phyloP scores from a whole-genome alignment of 257 asterid species.

The Nicotiana tomentosiformis region DNA sequence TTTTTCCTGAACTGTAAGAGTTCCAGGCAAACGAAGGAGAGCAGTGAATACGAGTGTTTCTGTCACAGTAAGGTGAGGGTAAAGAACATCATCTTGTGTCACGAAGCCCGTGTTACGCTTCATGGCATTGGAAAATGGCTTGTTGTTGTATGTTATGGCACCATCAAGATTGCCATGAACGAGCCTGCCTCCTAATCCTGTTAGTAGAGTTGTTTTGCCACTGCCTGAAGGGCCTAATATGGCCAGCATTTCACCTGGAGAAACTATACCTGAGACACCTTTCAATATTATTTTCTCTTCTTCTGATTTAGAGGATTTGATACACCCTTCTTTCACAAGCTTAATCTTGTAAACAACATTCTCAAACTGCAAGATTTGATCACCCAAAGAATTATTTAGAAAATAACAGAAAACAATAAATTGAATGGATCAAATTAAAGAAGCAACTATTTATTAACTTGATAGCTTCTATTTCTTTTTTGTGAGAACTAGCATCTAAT shows the following conservation, averaged over 20 bases:
- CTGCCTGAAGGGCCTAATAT: slow-evolving; percentile 94
- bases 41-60: slow-evolving; percentile 78
- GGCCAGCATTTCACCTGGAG: slow-evolving; percentile 71
- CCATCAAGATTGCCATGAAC: slow-evolving; percentile 41
- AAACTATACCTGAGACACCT: slow-evolving; percentile 56
- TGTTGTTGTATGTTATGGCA: slow-evolving; percentile 44
- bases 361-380: slow-evolving; percentile 48
- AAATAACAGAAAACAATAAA: background rate
- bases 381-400: background rate
- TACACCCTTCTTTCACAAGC: slow-evolving; percentile 17
- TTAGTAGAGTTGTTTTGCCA: slow-evolving; percentile 78
- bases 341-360: slow-evolving; percentile 50
- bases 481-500: background rate
- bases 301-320: slow-evolving; percentile 9
- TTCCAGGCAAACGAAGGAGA: slow-evolving; percentile 53
- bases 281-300: slow-evolving; percentile 50
- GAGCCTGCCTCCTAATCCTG: slow-evolving; percentile 69
- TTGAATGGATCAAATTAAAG: background rate
- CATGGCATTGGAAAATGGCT: slow-evolving; percentile 44
- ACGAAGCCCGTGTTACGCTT: slow-evolving; percentile 74
- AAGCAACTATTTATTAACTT: background rate
- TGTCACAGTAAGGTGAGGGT: slow-evolving; percentile 70
- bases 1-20: slow-evolving; percentile 32
- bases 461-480: background rate
- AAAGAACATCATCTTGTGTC: slow-evolving; percentile 65